Conservation (phyloP, 148 eudicot species). For the Pouteria glomerata region DNA sequence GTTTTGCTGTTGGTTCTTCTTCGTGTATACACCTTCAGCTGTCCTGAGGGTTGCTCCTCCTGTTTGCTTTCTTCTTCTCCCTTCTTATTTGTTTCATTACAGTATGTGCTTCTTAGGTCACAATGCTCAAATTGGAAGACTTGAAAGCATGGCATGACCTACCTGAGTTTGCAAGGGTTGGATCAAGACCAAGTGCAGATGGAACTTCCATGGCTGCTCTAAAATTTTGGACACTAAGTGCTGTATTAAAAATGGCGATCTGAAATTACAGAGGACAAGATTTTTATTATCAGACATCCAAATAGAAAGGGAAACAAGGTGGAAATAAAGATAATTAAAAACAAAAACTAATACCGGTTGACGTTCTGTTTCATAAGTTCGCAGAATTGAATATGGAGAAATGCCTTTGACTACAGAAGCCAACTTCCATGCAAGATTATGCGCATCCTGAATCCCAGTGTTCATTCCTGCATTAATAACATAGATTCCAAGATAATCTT, state of each 20-base stretch:
- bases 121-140: too few relatives aligned
- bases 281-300: background rate
- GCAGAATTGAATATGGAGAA: constrained; percentile 56
- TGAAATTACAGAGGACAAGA: constrained; percentile 27
- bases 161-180: constrained; percentile 81
- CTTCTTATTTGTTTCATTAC: too few relatives aligned
- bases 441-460: constrained; percentile 97
- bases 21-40: too few relatives aligned
- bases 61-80: too few relatives aligned
- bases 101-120: too few relatives aligned
- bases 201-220: constrained; percentile 97
- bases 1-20: too few relatives aligned
- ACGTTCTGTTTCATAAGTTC: constrained; percentile 82
- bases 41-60: too few relatives aligned
- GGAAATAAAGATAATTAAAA: background rate
- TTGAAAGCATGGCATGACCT: constrained; percentile 1
- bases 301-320: background rate
- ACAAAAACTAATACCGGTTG: constrained; percentile 50
- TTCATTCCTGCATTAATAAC: constrained; percentile 73
- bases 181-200: constrained; percentile 96
- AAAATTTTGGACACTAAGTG: constrained; percentile 81
- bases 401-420: constrained; percentile 66
- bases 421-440: constrained; percentile 96
- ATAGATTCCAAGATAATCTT: background rate
- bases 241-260: constrained; percentile 82